Percentiles rank a stretch among this genome's conserved stretches.
phyloP scores from a whole-genome alignment of 805 yeast genomes.

The Metschnikowia vanudenii region DNA sequence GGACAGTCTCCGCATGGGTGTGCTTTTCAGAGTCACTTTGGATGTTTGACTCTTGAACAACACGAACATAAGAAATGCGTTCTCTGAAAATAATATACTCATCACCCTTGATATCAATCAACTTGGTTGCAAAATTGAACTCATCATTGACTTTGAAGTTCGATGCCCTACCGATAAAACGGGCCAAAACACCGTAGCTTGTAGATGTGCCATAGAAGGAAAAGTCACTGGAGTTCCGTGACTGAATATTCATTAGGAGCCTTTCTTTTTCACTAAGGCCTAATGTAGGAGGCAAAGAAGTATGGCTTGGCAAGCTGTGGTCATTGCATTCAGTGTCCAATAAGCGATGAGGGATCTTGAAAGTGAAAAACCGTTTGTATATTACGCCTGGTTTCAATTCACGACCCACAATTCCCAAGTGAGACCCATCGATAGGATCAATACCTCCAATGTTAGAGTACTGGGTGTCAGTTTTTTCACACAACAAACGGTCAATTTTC shows the following conservation, averaged over 20 bases:
- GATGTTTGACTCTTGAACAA: slow-evolving; percentile 24
- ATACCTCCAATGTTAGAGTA: slow-evolving; percentile 16
- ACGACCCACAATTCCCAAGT: slow-evolving; percentile 19
- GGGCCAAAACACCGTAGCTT: slow-evolving; percentile 37
- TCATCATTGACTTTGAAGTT: slow-evolving; percentile 29
- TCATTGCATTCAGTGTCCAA: slow-evolving; percentile 39
- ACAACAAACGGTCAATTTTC: slow-evolving; percentile 30
- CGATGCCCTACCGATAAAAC: slow-evolving; percentile 41
- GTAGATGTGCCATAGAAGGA: slow-evolving; percentile 33
- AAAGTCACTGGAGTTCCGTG: slow-evolving; percentile 27
- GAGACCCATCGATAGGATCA: slow-evolving; percentile 31
- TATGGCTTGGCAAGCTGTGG: slow-evolving; percentile 31
- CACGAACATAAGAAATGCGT: slow-evolving; percentile 24
- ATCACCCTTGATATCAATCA: slow-evolving; percentile 36
- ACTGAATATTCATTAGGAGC: neutral
- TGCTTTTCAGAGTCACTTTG: slow-evolving; percentile 18
- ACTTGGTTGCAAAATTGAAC: slow-evolving; percentile 34
- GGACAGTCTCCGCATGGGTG: slow-evolving; percentile 11
- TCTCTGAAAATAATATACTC: slow-evolving; percentile 41
- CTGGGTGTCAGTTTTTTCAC: slow-evolving; percentile 21
- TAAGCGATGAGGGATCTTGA: slow-evolving; percentile 36
- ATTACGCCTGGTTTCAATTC: slow-evolving; percentile 21
- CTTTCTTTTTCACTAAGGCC: slow-evolving; percentile 27
- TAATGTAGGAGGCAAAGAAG: slow-evolving; percentile 36
- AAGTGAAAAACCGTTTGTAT: slow-evolving; percentile 42